phyloP scores from a whole-genome alignment of 2,329 filamentous ascomycete species.

The Colletotrichum lindemuthianum region DNA sequence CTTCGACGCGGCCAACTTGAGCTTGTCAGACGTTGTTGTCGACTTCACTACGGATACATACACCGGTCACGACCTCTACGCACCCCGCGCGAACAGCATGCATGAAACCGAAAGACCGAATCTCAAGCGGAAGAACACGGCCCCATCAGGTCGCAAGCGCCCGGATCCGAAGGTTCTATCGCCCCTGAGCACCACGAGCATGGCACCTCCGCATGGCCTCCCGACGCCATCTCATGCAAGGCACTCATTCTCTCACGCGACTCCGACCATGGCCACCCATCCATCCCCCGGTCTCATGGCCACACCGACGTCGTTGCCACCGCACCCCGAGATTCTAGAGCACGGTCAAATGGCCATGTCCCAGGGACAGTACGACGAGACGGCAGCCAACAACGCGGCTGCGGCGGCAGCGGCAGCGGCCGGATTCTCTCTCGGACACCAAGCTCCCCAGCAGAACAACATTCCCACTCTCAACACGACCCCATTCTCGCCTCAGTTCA shows the following conservation, averaged over 20 bases:
- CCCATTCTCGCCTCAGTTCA: slow-evolving; percentile 56
- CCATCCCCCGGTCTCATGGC: slow-evolving; percentile 52
- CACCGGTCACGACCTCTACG: slow-evolving; percentile 58
- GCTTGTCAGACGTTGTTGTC: slow-evolving; percentile 72
- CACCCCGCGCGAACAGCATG: slow-evolving; percentile 47
- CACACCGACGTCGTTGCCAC: slow-evolving; percentile 48
- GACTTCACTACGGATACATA: slow-evolving; percentile 70
- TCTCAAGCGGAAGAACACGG: slow-evolving; percentile 62
- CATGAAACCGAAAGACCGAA: slow-evolving; percentile 48
- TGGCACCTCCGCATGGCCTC: slow-evolving; percentile 42
- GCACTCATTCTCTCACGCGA: slow-evolving; percentile 49
- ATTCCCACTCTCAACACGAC: slow-evolving; percentile 45
- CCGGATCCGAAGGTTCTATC: slow-evolving; percentile 51
- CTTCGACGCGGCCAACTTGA: slow-evolving; percentile 81
- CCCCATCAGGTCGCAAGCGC: slow-evolving; percentile 50
- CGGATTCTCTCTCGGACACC: slow-evolving; percentile 47
- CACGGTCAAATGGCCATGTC: slow-evolving; percentile 45
- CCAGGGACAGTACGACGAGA: slow-evolving; percentile 48
- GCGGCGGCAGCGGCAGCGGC: slow-evolving; percentile 49
- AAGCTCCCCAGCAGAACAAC: slow-evolving; percentile 42
- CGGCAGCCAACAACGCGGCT: slow-evolving; percentile 46
- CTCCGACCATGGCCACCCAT: slow-evolving; percentile 47
- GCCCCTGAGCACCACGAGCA: slow-evolving; percentile 45
- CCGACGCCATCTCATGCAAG: slow-evolving; percentile 47
- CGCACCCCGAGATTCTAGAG: slow-evolving; percentile 47